A percentile compares a stretch with the other conserved stretches of the same genome.
phyloP scores from a whole-genome alignment of 495 filamentous ascomycete genomes.

The Trichocladium uniseriatum region DNA sequence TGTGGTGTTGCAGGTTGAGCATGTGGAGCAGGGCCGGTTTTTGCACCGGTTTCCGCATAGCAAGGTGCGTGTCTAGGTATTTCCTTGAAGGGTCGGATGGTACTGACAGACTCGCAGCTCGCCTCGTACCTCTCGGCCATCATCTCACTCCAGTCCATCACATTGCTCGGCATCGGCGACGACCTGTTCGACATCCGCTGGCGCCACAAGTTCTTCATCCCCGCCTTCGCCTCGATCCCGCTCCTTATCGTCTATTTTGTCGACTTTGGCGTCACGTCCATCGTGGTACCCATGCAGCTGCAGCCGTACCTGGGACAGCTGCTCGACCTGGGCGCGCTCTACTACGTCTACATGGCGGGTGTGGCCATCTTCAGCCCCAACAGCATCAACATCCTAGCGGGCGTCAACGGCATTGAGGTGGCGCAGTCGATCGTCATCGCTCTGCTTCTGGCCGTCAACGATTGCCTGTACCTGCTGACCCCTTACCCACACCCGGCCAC shows the following conservation, averaged over 20 bases:
- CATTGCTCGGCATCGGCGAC: slow-evolving; percentile 86
- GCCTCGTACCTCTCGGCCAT: slow-evolving; percentile 92
- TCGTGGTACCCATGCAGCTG: slow-evolving; percentile 79
- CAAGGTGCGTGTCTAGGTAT: slow-evolving; percentile 53
- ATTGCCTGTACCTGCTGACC: slow-evolving; percentile 66
- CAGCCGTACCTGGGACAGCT: slow-evolving; percentile 73
- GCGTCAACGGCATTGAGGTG: slow-evolving; percentile 96
- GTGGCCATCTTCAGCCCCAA: slow-evolving; percentile 96
- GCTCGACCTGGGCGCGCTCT: slow-evolving; percentile 78
- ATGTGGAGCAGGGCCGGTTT: slow-evolving; percentile 67
- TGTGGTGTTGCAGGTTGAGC: slow-evolving; percentile 55
- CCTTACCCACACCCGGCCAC: slow-evolving; percentile 86
- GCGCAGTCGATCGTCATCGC: slow-evolving; percentile 89
- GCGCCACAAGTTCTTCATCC: slow-evolving; percentile 97
- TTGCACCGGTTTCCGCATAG: slow-evolving; percentile 89
- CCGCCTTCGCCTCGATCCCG: slow-evolving; percentile 85
- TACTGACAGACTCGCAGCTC: too few species aligned
- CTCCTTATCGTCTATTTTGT: slow-evolving; percentile 97
- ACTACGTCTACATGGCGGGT: slow-evolving; percentile 93
- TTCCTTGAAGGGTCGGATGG: too few species aligned
- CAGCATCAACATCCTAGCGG: slow-evolving; percentile 96
- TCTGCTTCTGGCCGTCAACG: slow-evolving; percentile 71
- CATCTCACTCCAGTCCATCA: slow-evolving; percentile 78
- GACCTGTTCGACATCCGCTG: slow-evolving; percentile 97
- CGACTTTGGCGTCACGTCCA: slow-evolving; percentile 91